A percentile compares a stretch with the other conserved stretches of the same genome.
Evolutionary conservation across 768 basidiomycete species (phyloP).

Genomic region (Kwoniella sp.): DNA sequence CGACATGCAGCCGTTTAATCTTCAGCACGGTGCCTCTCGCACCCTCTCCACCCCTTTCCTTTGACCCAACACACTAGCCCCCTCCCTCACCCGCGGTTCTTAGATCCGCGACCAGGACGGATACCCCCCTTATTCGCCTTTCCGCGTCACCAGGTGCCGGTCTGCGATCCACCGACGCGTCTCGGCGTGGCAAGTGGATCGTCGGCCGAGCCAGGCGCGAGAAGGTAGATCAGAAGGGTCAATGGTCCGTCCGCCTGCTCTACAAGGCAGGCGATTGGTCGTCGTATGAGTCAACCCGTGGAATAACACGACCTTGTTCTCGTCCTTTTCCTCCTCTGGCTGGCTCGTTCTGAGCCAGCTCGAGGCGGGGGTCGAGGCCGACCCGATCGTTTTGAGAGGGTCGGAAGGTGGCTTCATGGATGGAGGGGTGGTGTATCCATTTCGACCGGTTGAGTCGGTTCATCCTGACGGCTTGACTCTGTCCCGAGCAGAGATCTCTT

Average conservation of each 20-base stretch:
- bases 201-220: too few species aligned
- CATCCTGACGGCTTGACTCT: too few species aligned
- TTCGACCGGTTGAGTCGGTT: too few species aligned
- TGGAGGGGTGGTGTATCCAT: conserved; percentile 13
- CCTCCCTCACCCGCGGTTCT: conserved; percentile 43
- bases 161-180: too few species aligned
- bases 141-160: too few species aligned
- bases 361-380: neutral
- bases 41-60: neutral
- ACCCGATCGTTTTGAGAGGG: conserved; percentile 12
- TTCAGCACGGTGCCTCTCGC: neutral
- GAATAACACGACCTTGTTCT: conserved; percentile 25
- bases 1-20: conserved; percentile 7
- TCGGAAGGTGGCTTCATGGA: conserved; percentile 13
- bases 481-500: too few species aligned
- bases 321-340: neutral
- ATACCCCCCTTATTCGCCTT: conserved; percentile 16
- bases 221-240: conserved; percentile 6
- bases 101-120: conserved; percentile 48
- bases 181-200: too few species aligned
- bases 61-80: conserved; percentile 6
- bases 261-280: conserved; percentile 46
- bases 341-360: neutral
- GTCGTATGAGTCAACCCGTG: conserved; percentile 49
- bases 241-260: conserved; percentile 40